Conservation (phyloP, 192 early-diverging fungal genomes). For the Backusella tarrabulga region DNA sequence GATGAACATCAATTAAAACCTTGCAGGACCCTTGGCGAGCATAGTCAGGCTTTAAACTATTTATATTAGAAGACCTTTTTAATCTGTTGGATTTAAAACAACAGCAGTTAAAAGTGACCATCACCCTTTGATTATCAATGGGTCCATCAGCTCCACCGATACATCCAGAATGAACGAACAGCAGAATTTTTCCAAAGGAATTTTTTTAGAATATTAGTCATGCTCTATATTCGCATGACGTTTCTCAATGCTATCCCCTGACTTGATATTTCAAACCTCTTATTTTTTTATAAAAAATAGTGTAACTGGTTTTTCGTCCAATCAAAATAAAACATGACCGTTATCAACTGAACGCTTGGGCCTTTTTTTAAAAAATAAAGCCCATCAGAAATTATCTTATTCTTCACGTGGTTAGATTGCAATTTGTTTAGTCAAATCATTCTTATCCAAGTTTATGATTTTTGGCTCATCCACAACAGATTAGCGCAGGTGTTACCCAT, state of each 20-base stretch:
- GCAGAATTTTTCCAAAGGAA: not conserved
- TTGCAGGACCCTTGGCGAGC: not conserved
- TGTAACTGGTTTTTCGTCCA: not conserved
- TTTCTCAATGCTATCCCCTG: not conserved
- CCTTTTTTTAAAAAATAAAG: not conserved
- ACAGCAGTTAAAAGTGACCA: not conserved
- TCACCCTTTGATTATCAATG: too few species aligned
- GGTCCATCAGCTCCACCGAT: not conserved
- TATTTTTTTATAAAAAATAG: not conserved
- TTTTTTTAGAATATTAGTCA: not conserved
- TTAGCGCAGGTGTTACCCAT: too few species aligned
- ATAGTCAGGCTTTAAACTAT: not conserved
- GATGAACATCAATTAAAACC: not conserved
- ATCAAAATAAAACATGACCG: not conserved
- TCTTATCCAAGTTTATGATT: not conserved
- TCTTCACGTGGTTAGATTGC: not conserved
- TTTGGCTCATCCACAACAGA: too few species aligned
- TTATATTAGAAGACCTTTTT: not conserved
- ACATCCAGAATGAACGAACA: not conserved
- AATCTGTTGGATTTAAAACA: constrained; percentile 2
- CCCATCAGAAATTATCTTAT: not conserved
- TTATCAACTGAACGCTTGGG: constrained; percentile 3
- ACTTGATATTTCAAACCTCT: not conserved
- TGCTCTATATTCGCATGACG: not conserved
- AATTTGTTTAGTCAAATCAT: not conserved